These are phyloP conservation scores for Schizothecium vesticola DNA, from an alignment of 495 filamentous ascomycete genomes.

Conservation along the genomic window DNA sequence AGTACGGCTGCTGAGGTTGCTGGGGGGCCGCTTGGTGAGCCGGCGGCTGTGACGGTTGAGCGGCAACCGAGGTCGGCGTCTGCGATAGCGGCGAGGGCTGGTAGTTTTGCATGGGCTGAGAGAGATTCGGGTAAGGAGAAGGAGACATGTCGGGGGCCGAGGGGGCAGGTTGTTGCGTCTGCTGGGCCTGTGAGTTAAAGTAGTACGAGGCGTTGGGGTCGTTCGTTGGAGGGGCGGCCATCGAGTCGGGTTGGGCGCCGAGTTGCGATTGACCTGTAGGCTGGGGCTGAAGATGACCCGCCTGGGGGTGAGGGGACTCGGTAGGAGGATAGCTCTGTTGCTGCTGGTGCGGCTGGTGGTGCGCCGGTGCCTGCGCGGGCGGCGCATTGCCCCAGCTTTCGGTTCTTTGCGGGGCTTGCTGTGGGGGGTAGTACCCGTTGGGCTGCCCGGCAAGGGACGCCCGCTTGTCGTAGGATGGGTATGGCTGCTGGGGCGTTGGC, in stretches of 20 bases:
- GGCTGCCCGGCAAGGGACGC: constrained; percentile 31
- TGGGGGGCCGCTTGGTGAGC: constrained; percentile 23
- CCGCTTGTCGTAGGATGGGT: constrained; percentile 35
- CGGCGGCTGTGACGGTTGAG: constrained; percentile 37
- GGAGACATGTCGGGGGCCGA: constrained; percentile 30
- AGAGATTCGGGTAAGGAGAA: constrained; percentile 43
- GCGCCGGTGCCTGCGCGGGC: constrained; percentile 28
- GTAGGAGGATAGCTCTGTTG: constrained; percentile 32
- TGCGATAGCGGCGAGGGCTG: constrained; percentile 36
- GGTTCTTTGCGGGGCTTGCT: constrained; percentile 41
- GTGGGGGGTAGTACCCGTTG: constrained; percentile 43
- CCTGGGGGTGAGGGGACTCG: constrained; percentile 27
- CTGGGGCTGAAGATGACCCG: constrained; percentile 25
- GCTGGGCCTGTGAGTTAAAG: constrained; percentile 38
- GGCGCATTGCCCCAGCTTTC: constrained; percentile 40
- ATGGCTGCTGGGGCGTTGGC: constrained; percentile 33
- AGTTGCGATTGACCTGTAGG: constrained; percentile 27
- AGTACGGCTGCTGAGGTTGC: constrained; percentile 35
- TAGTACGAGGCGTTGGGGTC: constrained; percentile 48
- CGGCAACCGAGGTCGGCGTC: constrained; percentile 34
- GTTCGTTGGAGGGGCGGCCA: constrained; percentile 29
- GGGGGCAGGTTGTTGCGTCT: constrained; percentile 29
- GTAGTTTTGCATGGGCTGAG: constrained; percentile 36
- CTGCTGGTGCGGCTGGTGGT: constrained; percentile 32
- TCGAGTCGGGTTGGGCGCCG: constrained; percentile 17